Conservation (phyloP, 1,284 basidiomycete genomes). For the Xerocomus minutiporus region DNA sequence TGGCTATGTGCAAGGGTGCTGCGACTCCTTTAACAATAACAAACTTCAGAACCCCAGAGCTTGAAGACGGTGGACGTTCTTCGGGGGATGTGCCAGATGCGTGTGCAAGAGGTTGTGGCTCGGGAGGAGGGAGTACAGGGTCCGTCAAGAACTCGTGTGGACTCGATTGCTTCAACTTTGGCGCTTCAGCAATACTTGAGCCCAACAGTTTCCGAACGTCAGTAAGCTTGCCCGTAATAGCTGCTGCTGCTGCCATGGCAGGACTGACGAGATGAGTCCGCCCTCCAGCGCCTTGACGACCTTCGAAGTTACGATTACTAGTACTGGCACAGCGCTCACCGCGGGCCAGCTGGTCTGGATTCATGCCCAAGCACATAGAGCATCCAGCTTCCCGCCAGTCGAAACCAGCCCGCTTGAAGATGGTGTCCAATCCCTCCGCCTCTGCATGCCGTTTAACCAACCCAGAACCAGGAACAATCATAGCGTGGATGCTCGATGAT, state of each 20-base stretch:
- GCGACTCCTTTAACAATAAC: slow-evolving; percentile 78
- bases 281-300: slow-evolving; percentile 71
- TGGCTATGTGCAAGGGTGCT: slow-evolving; percentile 87
- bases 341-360: slow-evolving; percentile 88
- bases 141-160: slow-evolving; percentile 76
- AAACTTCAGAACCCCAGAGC: slow-evolving; percentile 74
- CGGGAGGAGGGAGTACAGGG: slow-evolving; percentile 63
- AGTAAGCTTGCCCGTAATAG: slow-evolving; percentile 82
- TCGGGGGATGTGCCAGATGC: slow-evolving; percentile 31
- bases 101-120: slow-evolving; percentile 42
- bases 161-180: slow-evolving; percentile 64
- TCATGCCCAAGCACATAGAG: slow-evolving; percentile 98
- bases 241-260: slow-evolving; percentile 94
- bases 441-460: slow-evolving; percentile 94
- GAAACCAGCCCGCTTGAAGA: slow-evolving; percentile 94
- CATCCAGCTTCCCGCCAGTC: slow-evolving; percentile 98
- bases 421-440: slow-evolving; percentile 83
- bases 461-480: slow-evolving; percentile 95
- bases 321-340: slow-evolving; percentile 94
- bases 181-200: slow-evolving; percentile 40
- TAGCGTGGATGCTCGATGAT: slow-evolving; percentile 76
- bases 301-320: slow-evolving; percentile 97
- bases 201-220: slow-evolving; percentile 85
- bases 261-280: slow-evolving; percentile 92
- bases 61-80: slow-evolving; percentile 49